Evolutionary conservation across 2,329 filamentous ascomycete species (phyloP).

Genomic region (Colletotrichum plurivorum): DNA sequence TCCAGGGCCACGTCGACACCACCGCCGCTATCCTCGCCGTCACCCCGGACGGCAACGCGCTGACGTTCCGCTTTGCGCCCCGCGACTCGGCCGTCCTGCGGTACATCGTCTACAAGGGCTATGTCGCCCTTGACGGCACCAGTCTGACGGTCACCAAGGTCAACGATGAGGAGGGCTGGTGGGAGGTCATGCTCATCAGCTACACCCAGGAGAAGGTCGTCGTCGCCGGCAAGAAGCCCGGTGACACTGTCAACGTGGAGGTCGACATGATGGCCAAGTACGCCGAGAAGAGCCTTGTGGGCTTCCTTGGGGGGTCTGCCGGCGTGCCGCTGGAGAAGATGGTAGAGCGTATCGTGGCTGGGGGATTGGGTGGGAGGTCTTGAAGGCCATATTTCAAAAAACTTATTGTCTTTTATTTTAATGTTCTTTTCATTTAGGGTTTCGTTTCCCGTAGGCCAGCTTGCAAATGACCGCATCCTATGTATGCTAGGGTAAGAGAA

Average conservation of each 20-base stretch:
- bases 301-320: constrained; percentile 76
- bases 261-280: constrained; percentile 92
- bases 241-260: constrained; percentile 91
- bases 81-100: constrained; percentile 77
- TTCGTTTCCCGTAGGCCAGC: not conserved
- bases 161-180: constrained; percentile 83
- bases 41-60: constrained; percentile 87
- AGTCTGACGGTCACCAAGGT: constrained; percentile 94
- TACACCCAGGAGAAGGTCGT: constrained; percentile 97
- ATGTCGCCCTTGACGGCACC: constrained; percentile 92
- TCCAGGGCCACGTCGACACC: constrained; percentile 97
- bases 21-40: constrained; percentile 81
- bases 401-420: not conserved
- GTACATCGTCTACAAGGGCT: constrained; percentile 97
- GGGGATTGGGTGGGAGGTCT: constrained; percentile 63
- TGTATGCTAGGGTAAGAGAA: constrained; percentile 11
- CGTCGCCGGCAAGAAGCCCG: constrained; percentile 81
- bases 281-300: constrained; percentile 89
- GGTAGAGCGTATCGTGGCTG: constrained; percentile 81
- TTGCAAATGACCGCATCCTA: not conserved
- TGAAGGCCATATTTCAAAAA: not conserved
- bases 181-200: constrained; percentile 97
- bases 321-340: constrained; percentile 77
- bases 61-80: constrained; percentile 88
- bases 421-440: not conserved